phyloP scores from a whole-genome alignment of 441 rosid species.

The Viola pubescens region DNA sequence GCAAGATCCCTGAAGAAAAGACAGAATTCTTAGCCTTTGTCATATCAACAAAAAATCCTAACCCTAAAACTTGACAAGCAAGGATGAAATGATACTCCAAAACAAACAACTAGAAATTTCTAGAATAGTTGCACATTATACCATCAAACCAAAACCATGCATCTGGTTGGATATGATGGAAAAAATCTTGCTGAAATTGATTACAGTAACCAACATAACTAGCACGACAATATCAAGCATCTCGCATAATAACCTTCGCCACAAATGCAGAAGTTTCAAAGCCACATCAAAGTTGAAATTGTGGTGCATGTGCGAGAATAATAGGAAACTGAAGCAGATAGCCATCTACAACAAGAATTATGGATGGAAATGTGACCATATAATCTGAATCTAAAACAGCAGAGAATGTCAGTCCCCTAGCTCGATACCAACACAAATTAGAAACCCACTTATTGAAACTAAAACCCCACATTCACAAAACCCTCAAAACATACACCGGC shows the following conservation, averaged over 20 bases:
- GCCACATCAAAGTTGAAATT: too few relatives aligned
- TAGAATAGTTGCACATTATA: neutral
- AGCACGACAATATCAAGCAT: neutral
- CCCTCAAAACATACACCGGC: too few relatives aligned
- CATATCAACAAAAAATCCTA: neutral
- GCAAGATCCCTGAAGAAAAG: conserved; percentile 24
- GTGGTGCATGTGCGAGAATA: too few relatives aligned
- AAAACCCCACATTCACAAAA: too few relatives aligned
- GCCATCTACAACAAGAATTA: too few relatives aligned
- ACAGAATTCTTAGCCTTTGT: neutral
- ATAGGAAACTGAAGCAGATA: too few relatives aligned
- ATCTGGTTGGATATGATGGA: neutral
- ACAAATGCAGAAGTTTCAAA: too few relatives aligned
- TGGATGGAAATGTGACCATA: too few relatives aligned
- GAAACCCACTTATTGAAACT: too few relatives aligned
- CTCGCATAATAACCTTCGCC: neutral
- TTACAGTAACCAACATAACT: neutral
- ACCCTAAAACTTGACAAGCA: conserved; percentile 1
- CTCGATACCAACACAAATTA: too few relatives aligned
- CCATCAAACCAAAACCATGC: neutral
- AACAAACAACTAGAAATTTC: neutral
- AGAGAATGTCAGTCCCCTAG: too few relatives aligned
- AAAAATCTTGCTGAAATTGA: neutral
- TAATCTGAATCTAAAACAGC: too few relatives aligned
- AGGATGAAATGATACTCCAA: neutral